Conservation (phyloP, 176 grass and related monocot species). For the Ampelocalamus luodianensis region DNA sequence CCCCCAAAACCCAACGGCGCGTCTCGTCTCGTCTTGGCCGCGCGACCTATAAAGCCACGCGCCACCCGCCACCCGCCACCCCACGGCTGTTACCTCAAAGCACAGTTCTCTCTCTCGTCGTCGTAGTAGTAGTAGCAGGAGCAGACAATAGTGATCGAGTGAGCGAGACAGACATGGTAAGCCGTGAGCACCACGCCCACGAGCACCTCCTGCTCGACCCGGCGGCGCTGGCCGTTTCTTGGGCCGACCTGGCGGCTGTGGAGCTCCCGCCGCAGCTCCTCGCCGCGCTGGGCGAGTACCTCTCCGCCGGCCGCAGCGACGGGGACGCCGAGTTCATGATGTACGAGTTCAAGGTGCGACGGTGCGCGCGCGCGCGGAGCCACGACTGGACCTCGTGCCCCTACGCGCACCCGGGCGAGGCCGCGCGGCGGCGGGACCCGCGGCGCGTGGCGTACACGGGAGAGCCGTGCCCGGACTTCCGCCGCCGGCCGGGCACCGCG, state of each 20-base stretch:
- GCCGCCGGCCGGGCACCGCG: constrained; percentile 35
- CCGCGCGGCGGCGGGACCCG: constrained; percentile 76
- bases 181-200: constrained; percentile 30
- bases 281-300: constrained; percentile 57
- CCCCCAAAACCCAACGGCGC: constrained; percentile 3
- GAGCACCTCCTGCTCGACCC: constrained; percentile 47
- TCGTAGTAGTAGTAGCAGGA: too few species aligned
- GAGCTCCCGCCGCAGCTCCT: constrained; percentile 57
- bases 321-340: constrained; percentile 69
- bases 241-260: constrained; percentile 35
- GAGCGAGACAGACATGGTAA: constrained; percentile 19
- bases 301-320: constrained; percentile 4
- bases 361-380: constrained; percentile 74
- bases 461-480: constrained; percentile 82
- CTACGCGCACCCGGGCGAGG: constrained; percentile 91
- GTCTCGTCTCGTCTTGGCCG: not conserved
- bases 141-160: not conserved
- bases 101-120: not conserved
- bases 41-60: constrained; percentile 42
- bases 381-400: constrained; percentile 99
- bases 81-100: constrained; percentile 1
- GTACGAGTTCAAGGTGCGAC: constrained; percentile 96
- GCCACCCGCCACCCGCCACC: not conserved
- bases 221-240: constrained; percentile 31
- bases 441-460: constrained; percentile 76